These are phyloP conservation scores for Dictyostelium firmibasis DNA, from an alignment of 78 protist genomes.

Conservation along the genomic window DNA sequence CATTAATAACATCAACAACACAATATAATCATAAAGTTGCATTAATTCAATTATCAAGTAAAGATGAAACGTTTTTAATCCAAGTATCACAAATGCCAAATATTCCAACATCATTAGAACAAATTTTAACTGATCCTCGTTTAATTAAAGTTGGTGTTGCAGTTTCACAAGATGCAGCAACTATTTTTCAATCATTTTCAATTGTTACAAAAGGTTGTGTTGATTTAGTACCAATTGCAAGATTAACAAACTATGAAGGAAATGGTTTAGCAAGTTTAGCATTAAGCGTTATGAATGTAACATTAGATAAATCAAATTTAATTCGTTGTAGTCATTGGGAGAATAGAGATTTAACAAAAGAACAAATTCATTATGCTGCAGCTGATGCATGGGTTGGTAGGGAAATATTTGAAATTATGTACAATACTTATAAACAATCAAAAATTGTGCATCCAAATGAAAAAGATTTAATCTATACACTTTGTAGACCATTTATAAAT, in stretches of 20 bases:
- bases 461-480: not conserved
- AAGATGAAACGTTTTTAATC: not conserved
- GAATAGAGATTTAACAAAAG: not conserved
- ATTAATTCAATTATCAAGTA: conserved; percentile 25
- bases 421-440: not conserved
- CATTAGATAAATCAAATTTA: conserved; percentile 5
- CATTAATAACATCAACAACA: not conserved
- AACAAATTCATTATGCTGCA: conserved; percentile 77
- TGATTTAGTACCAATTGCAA: conserved; percentile 63
- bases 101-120: conserved; percentile 1
- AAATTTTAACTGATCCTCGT: conserved; percentile 26
- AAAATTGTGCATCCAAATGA: conserved; percentile 1
- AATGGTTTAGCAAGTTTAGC: conserved; percentile 65
- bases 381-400: conserved; percentile 69
- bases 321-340: conserved; percentile 79
- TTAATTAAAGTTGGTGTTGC: conserved; percentile 73
- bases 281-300: not conserved
- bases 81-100: not conserved
- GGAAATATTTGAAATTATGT: conserved; percentile 21
- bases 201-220: conserved; percentile 39
- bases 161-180: conserved; percentile 42
- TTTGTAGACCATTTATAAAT: conserved; percentile 36
- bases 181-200: conserved; percentile 10
- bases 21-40: conserved; percentile 3
- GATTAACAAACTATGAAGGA: conserved; percentile 23